Evolutionary conservation across 1,139 yeast genomes (phyloP).

Genomic region (Scheffersomyces illinoinensis): DNA sequence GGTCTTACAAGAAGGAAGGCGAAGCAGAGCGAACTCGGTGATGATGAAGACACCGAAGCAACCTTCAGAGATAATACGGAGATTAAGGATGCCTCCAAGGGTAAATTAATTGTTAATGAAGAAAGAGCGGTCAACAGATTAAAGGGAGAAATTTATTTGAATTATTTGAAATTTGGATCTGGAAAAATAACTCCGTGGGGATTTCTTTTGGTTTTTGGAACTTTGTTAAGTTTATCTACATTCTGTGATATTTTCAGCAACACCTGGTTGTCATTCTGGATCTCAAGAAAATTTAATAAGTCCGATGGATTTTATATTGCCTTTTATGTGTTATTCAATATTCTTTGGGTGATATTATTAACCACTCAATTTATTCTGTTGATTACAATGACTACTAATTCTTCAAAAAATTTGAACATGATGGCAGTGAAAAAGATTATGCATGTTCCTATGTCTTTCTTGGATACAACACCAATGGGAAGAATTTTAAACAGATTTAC

Average conservation of each 20-base stretch:
- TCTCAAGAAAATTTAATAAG: conserved; percentile 8
- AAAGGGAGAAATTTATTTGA: conserved; percentile 21
- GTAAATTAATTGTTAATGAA: conserved; percentile 28
- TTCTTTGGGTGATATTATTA: conserved; percentile 44
- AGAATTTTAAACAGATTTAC: conserved; percentile 17
- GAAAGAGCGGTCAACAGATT: conserved; percentile 31
- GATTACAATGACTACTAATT: conserved; percentile 49
- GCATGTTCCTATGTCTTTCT: conserved; percentile 35
- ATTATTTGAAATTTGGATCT: conserved; percentile 37
- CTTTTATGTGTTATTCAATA: conserved; percentile 31
- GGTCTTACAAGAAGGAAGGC: not conserved
- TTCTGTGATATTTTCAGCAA: conserved; percentile 12
- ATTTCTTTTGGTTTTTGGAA: conserved; percentile 7
- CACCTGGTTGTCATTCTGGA: conserved; percentile 18
- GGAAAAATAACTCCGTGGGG: conserved; percentile 21
- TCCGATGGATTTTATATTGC: conserved; percentile 25
- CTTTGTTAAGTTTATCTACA: conserved; percentile 1
- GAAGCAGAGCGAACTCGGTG: conserved; percentile 2
- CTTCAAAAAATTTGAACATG: conserved; percentile 34
- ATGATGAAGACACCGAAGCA: conserved; percentile 17
- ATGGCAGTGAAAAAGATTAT: conserved; percentile 63
- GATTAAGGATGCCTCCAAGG: conserved; percentile 17
- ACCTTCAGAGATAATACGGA: conserved; percentile 13
- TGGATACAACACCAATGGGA: conserved; percentile 19
- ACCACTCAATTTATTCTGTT: conserved; percentile 50